Evolutionary conservation across 1,139 yeast genomes (phyloP).

Genomic region (Pichia sp.): DNA sequence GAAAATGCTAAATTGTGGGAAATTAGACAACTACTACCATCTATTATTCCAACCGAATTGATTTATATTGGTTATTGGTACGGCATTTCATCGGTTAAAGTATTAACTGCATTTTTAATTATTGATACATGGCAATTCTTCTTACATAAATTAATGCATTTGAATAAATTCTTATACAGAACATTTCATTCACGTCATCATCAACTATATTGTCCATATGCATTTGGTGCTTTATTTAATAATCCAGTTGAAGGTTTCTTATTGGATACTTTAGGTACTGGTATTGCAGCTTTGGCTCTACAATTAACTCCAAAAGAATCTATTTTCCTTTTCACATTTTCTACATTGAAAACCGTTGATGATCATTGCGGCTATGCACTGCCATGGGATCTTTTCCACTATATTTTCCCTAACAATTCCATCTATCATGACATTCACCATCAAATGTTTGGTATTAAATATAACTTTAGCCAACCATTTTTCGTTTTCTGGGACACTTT

Average conservation of each 20-base stretch:
- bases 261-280: slow-evolving; percentile 89
- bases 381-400: slow-evolving; percentile 86
- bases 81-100: slow-evolving; percentile 48
- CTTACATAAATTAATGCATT: slow-evolving; percentile 84
- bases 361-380: slow-evolving; percentile 95
- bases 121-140: slow-evolving; percentile 95
- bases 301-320: slow-evolving; percentile 71
- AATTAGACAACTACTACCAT: slow-evolving; percentile 46
- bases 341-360: slow-evolving; percentile 93
- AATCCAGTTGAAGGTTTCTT: slow-evolving; percentile 91
- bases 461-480: slow-evolving; percentile 94
- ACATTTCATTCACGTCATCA: slow-evolving; percentile 93
- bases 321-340: slow-evolving; percentile 67
- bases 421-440: slow-evolving; percentile 96
- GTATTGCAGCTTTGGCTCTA: slow-evolving; percentile 61
- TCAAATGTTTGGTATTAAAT: slow-evolving; percentile 91
- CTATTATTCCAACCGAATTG: slow-evolving; percentile 38
- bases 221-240: slow-evolving; percentile 92
- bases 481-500: slow-evolving; percentile 86
- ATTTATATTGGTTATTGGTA: slow-evolving; percentile 50
- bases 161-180: slow-evolving; percentile 66
- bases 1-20: slow-evolving; percentile 68
- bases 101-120: slow-evolving; percentile 58
- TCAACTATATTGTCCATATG: slow-evolving; percentile 88
- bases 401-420: slow-evolving; percentile 87